Percentiles rank a stretch among this genome's conserved stretches.
phyloP scores from a whole-genome alignment of 2,329 filamentous ascomycete species.

The Zymoseptoria crescenta region DNA sequence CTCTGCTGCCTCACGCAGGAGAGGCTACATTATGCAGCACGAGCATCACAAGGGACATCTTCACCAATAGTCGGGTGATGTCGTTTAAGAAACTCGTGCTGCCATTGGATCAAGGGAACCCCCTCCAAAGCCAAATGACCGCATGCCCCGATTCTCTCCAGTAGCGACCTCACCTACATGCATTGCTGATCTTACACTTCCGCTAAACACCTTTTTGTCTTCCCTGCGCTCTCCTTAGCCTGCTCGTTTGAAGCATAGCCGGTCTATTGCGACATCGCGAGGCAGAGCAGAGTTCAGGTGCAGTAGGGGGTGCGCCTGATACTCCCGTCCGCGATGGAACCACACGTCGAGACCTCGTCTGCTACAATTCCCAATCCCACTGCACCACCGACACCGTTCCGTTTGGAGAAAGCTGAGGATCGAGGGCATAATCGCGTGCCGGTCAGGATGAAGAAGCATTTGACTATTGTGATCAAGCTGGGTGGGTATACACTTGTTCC shows the following conservation, averaged over 20 bases:
- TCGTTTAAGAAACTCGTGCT: neutral
- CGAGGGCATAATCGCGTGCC: neutral
- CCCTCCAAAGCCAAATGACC: neutral
- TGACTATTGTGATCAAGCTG: conserved; percentile 80
- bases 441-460: conserved; percentile 55
- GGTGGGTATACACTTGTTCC: conserved; percentile 44
- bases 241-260: neutral
- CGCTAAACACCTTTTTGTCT: neutral
- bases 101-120: neutral
- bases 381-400: neutral
- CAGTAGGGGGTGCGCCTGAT: neutral
- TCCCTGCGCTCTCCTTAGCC: neutral
- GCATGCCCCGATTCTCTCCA: neutral
- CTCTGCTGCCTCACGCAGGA: too few relatives aligned
- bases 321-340: neutral
- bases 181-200: neutral
- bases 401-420: neutral
- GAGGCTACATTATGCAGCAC: neutral
- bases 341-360: neutral
- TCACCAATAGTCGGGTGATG: neutral
- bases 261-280: neutral
- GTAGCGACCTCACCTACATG: neutral
- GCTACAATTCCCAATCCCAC: neutral
- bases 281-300: neutral
- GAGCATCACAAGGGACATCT: neutral